phyloP scores from a whole-genome alignment of 306 rosid genomes.

The Castanea crenata region DNA sequence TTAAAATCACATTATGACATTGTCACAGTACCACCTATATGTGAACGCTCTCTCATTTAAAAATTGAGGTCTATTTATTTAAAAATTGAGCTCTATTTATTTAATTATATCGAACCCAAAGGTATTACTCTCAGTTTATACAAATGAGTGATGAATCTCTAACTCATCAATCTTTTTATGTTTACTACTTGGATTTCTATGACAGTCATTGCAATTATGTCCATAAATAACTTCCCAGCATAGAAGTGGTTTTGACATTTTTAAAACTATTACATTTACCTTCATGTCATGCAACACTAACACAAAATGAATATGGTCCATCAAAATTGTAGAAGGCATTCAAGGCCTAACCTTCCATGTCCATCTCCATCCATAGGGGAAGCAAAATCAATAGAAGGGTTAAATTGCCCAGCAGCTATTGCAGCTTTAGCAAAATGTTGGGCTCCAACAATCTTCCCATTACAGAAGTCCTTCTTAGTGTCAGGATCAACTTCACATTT shows the following conservation, averaged over 20 bases:
- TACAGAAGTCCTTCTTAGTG: constrained; percentile 79
- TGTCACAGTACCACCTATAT: background rate
- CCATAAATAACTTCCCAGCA: background rate
- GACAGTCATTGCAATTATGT: background rate
- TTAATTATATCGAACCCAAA: background rate
- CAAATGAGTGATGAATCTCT: background rate
- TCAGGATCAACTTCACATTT: constrained; percentile 91
- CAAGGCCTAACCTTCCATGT: constrained; percentile 82
- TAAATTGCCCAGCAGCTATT: constrained; percentile 89
- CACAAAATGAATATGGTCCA: background rate
- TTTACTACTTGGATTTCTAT: constrained; percentile 8
- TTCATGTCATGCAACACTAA: background rate
- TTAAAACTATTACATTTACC: background rate
- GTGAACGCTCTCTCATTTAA: background rate
- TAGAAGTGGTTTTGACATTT: background rate
- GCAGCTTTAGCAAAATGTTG: constrained; percentile 99
- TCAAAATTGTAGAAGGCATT: constrained; percentile 13
- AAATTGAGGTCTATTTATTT: background rate
- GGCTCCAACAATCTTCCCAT: constrained; percentile 98
- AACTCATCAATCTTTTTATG: background rate
- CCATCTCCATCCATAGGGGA: constrained; percentile 99
- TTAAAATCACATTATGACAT: background rate
- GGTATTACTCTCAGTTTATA: background rate
- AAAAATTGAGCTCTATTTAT: background rate
- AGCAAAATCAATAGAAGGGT: constrained; percentile 86